These are phyloP conservation scores for Termitomyces titanicus DNA, from an alignment of 768 basidiomycete genomes.

Conservation along the genomic window DNA sequence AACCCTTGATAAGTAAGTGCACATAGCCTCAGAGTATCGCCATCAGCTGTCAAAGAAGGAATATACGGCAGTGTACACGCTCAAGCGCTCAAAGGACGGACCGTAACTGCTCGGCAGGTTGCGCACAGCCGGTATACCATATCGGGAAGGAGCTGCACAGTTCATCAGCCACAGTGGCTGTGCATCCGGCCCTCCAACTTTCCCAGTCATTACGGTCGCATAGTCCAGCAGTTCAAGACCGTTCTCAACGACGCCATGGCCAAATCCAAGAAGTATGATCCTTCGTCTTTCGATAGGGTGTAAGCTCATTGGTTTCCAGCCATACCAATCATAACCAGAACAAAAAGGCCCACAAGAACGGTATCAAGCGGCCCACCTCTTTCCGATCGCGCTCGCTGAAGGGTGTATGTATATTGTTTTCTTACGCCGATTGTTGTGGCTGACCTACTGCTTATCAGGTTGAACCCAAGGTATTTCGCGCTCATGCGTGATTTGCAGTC, in stretches of 20 bases:
- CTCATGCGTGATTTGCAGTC: not conserved
- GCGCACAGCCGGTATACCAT: conserved; percentile 2
- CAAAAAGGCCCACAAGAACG: conserved; percentile 97
- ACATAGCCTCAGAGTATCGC: not conserved
- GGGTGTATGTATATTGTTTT: conserved; percentile 66
- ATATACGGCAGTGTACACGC: too few species aligned
- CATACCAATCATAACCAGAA: conserved; percentile 96
- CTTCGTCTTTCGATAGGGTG: not conserved
- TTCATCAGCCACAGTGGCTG: conserved; percentile 44
- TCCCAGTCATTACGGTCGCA: conserved; percentile 11
- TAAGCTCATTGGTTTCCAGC: conserved; percentile 31
- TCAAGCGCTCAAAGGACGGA: too few species aligned
- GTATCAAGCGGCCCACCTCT: conserved; percentile 81
- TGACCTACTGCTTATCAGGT: conserved; percentile 42
- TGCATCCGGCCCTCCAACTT: conserved; percentile 19
- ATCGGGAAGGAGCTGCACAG: conserved; percentile 31
- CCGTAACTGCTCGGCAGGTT: conserved; percentile 1
- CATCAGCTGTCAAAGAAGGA: not conserved
- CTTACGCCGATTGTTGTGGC: not conserved
- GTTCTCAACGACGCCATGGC: conserved; percentile 59
- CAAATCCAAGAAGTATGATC: conserved; percentile 93
- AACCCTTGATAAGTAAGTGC: too few species aligned
- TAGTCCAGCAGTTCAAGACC: conserved; percentile 25
- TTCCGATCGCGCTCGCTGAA: conserved; percentile 77
- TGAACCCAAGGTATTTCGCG: conserved; percentile 62